phyloP scores from a whole-genome alignment of 345 rosid species.

The Arabidopsis suecica region DNA sequence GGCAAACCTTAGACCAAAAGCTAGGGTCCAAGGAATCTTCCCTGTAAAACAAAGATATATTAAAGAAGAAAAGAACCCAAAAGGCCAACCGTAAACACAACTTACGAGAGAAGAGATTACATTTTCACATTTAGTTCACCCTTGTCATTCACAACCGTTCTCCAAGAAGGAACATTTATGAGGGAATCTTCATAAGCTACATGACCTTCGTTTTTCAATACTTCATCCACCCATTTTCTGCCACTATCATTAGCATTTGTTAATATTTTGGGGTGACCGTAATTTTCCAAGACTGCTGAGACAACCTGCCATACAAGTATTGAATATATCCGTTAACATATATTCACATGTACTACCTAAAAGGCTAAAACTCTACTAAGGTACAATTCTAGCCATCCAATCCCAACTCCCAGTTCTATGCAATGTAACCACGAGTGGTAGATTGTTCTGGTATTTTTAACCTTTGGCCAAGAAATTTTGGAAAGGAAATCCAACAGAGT shows the following conservation, averaged over 20 bases:
- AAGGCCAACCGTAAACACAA: constrained; percentile 11
- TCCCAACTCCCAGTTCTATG: constrained; percentile 1
- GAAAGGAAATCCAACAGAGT: not conserved
- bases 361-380: constrained; percentile 7
- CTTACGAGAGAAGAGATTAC: constrained; percentile 51
- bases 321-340: constrained; percentile 12
- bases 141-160: constrained; percentile 69
- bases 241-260: constrained; percentile 54
- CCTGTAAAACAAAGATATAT: constrained; percentile 48
- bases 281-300: constrained; percentile 87
- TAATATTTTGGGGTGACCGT: constrained; percentile 51
- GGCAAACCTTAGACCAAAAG: constrained; percentile 96
- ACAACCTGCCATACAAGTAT: constrained; percentile 67
- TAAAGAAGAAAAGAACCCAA: constrained; percentile 20
- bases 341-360: constrained; percentile 13
- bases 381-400: constrained; percentile 2
- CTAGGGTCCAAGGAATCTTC: constrained; percentile 76
- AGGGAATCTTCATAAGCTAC: constrained; percentile 54
- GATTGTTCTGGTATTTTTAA: not conserved
- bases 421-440: not conserved
- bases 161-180: constrained; percentile 74
- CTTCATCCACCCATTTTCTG: constrained; percentile 78
- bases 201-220: constrained; percentile 73
- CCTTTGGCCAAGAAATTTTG: constrained; percentile 10
- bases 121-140: constrained; percentile 71